phyloP scores from a whole-genome alignment of 176 grass and related monocot genomes.

The Lolium multiflorum region DNA sequence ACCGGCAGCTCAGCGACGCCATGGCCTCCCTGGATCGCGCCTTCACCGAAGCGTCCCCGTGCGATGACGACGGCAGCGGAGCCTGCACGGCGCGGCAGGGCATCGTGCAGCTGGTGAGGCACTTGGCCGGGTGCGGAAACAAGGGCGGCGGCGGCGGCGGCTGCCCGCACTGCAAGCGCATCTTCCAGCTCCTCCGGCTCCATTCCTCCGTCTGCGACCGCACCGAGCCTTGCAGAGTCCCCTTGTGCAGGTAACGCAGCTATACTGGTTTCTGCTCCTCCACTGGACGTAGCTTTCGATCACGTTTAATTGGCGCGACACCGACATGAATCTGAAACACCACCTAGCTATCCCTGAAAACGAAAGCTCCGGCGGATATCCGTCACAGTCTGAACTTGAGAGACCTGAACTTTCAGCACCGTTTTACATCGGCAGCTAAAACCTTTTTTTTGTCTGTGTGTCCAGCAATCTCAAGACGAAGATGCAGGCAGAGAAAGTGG shows the following conservation, averaged over 20 bases:
- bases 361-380: background rate
- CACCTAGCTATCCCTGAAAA: slow-evolving; percentile 12
- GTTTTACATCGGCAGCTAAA: background rate
- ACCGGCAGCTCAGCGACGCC: slow-evolving; percentile 67
- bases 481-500: slow-evolving; percentile 45
- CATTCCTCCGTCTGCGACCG: slow-evolving; percentile 70
- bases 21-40: slow-evolving; percentile 59
- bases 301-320: background rate
- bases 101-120: slow-evolving; percentile 55
- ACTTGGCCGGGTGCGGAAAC: slow-evolving; percentile 57
- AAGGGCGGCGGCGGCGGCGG: slow-evolving; percentile 23
- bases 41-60: slow-evolving; percentile 8
- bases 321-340: background rate
- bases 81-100: slow-evolving; percentile 40
- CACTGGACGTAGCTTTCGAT: background rate
- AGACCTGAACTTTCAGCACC: background rate
- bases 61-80: background rate
- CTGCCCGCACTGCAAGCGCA: slow-evolving; percentile 65
- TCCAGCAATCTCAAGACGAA: slow-evolving; percentile 71
- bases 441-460: background rate
- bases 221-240: slow-evolving; percentile 51
- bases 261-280: no score
- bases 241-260: slow-evolving; percentile 62
- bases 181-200: slow-evolving; percentile 66
- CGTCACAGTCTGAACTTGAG: background rate